Base-by-base conservation (phyloP, 768 basidiomycete species). In the Ephemerocybe angulata region DNA sequence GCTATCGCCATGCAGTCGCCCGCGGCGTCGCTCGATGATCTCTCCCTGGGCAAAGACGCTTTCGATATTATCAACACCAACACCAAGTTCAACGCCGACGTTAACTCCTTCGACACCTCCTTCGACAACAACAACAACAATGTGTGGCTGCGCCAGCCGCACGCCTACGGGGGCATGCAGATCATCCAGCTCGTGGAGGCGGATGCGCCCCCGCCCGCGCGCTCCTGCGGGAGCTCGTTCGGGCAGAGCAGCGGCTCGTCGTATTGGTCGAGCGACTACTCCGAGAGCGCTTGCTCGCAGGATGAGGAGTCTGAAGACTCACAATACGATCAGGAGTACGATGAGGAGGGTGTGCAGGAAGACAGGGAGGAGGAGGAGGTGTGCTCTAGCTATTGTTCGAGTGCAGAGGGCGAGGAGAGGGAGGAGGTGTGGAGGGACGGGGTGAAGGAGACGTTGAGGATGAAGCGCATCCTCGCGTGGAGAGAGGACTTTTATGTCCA, bases 381-480 rank as follows among this genome's bases (percentile, higher is more conserved):
- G 24, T 77, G 76, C 67, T 77, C 82, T 0, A 88, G 86, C 0
- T 90, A 88, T 59, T 89, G 87, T 75, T 90, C 87, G 19, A 81
- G 81, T 59, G 72, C 76, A 24, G 67, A 76, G 38, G 53, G 54
- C 25, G 68, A 71, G 21, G 68, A 67, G 22, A 64, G 55, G 19
- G 47, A 48, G 30, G 44, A 53, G n/a, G n/a, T n/a, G n/a, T n/a
- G n/a, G n/a, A n/a, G n/a, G n/a, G n/a, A n/a, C n/a, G n/a, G n/a
- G n/a, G n/a, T n/a, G n/a, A n/a, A n/a, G n/a, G n/a, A n/a, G n/a
- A n/a, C n/a, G n/a, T n/a, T 72, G 10, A 78, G 82, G 58, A 80
- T 86, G 76, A 82, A 78, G 63, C 85, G 88, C 57, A 83, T 91
- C 53, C 76, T 83, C 21, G 78, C 80, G 13, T 91, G 89, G 89